phyloP scores from a whole-genome alignment of 768 basidiomycete species.

The Mycena alexandri region DNA sequence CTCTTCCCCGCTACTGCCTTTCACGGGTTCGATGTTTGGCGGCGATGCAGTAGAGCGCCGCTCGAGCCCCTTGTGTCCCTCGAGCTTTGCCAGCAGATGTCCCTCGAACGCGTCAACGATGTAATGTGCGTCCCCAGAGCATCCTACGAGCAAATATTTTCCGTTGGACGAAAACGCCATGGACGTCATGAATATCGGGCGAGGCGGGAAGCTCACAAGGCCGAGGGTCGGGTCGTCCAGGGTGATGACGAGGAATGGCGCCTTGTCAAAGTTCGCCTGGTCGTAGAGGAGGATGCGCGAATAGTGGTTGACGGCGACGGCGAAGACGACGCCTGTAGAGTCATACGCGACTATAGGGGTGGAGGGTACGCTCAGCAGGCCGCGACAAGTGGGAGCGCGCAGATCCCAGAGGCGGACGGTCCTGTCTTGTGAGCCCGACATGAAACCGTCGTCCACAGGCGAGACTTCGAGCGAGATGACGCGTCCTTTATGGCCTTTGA shows the following conservation, averaged over 20 bases:
- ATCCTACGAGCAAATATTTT: conserved; percentile 91
- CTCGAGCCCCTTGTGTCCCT: conserved; percentile 88
- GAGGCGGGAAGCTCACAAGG: conserved; percentile 86
- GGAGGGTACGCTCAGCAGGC: conserved; percentile 80
- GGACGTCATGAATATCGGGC: conserved; percentile 91
- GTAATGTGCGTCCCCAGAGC: conserved; percentile 93
- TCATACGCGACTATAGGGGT: conserved; percentile 89
- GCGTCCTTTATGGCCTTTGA: conserved; percentile 91
- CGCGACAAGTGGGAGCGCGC: conserved; percentile 81
- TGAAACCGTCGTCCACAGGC: conserved; percentile 94
- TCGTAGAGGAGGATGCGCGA: conserved; percentile 90
- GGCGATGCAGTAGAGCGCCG: conserved; percentile 65
- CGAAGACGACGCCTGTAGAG: conserved; percentile 84
- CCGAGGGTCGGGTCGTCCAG: conserved; percentile 85
- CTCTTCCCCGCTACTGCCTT: conserved; percentile 93
- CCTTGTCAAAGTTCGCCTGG: conserved; percentile 88
- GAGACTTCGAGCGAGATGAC: conserved; percentile 94
- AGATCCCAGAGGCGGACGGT: conserved; percentile 98
- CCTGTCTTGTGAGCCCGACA: conserved; percentile 94
- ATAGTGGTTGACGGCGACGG: conserved; percentile 86
- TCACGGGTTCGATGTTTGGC: conserved; percentile 73
- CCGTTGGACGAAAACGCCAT: conserved; percentile 92
- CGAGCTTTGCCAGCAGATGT: conserved; percentile 83
- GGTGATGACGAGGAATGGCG: conserved; percentile 87
- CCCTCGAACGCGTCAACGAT: conserved; percentile 93